Conservation (phyloP, 163 green algal species). For the Scenedesmus sp. region DNA sequence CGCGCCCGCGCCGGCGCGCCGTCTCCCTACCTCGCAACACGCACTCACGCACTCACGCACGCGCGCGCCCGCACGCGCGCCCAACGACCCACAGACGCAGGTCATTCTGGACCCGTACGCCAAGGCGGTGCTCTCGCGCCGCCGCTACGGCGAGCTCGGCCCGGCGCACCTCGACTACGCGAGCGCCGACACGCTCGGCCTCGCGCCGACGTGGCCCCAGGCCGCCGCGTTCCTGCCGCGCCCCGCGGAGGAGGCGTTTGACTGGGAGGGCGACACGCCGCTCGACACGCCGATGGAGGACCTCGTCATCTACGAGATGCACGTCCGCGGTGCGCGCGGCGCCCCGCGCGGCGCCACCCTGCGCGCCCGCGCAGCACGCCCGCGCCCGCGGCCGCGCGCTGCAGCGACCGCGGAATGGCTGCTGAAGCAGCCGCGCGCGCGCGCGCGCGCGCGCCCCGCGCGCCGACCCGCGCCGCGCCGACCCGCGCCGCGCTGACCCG, state of each 20-base stretch:
- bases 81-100: slow-evolving; percentile 38
- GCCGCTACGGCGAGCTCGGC: slow-evolving; percentile 76
- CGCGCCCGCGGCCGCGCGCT: too few relatives aligned
- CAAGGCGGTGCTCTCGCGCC: slow-evolving; percentile 65
- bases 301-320: slow-evolving; percentile 98
- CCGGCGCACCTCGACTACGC: slow-evolving; percentile 74
- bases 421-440: neutral
- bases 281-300: slow-evolving; percentile 87
- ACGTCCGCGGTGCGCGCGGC: slow-evolving; percentile 77
- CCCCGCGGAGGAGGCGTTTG: slow-evolving; percentile 35
- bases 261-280: slow-evolving; percentile 82
- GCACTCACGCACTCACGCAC: too few relatives aligned
- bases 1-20: too few relatives aligned
- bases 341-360: too few relatives aligned
- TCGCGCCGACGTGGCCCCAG: slow-evolving; percentile 82
- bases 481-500: too few relatives aligned
- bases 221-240: slow-evolving; percentile 49
- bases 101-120: slow-evolving; percentile 91
- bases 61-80: too few relatives aligned
- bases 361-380: too few relatives aligned
- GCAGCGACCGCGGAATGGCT: neutral
- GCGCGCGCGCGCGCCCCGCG: too few relatives aligned
- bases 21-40: too few relatives aligned
- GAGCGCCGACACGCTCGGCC: slow-evolving; percentile 57
- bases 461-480: too few relatives aligned